Base-by-base conservation (phyloP, 208 protist genomes). In the Kentomonas sorsogonicus region DNA sequence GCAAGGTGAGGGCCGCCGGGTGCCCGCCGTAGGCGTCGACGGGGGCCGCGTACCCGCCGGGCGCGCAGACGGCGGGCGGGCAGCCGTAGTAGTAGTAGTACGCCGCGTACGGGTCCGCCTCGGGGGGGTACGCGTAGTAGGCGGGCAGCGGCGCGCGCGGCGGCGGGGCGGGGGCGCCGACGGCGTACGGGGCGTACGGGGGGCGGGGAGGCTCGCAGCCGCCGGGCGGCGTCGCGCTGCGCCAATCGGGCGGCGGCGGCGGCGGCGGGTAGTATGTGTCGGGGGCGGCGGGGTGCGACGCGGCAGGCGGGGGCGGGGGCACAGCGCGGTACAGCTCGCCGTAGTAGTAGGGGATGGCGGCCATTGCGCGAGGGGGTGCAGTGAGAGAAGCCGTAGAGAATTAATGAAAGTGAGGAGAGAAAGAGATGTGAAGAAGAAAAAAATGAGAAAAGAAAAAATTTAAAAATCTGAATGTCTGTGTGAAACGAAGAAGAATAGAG, bases 401-500 rank as follows among this genome's bases (percentile, higher is more conserved):
- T 18, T 11, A 46, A 11, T 43, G 2, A 45, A 7, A 36, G 43
- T 10, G 40, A 39, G 36, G 38, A 41, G 44, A 53, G 27, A 41
- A 30, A 53, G 33, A 63, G 38, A 29, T 31, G 3, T 10, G 27
- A 53, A 53, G 16, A 29, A 48, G 25, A 69, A 56, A 31, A 16
- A 60, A 60, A 60, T 41, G 4, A 43, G 41, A 34, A 50, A 66
- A 60, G 22, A 51, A 64, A 58, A 60, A 22, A 45, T 36, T 30
- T 46, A 40, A 38, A 39, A 29, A 22, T 38, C 4, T 53, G 18
- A 25, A 29, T 58, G 53, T 58, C 15, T 58, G 38, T 58, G 34
- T 58, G 53, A n/a, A 11, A 27, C 9, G 25, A 10, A 20, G 7
- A 20, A 33, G 6, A 34, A 53, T 25, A 16, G 22, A 34, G 18